Conservation (phyloP, 1,284 basidiomycete genomes). For the Fomes fomentarius region DNA sequence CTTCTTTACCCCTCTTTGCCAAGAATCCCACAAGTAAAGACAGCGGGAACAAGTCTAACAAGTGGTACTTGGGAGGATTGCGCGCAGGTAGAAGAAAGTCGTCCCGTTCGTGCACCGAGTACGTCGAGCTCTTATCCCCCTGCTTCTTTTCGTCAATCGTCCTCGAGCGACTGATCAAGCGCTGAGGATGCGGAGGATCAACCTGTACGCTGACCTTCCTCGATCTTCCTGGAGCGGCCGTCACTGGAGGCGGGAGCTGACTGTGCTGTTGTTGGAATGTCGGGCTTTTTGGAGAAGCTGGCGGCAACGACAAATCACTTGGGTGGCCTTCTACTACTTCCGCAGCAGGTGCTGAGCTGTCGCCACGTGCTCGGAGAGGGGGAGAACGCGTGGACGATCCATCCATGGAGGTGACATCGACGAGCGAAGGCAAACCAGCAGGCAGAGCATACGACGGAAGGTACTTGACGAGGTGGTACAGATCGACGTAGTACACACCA, state of each 20-base stretch:
- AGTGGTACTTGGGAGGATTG: constrained; percentile 62
- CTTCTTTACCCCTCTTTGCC: constrained; percentile 47
- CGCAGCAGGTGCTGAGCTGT: constrained; percentile 9
- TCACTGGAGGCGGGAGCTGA: constrained; percentile 40
- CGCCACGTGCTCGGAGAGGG: constrained; percentile 6
- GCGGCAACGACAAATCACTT: background rate
- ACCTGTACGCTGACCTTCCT: constrained; percentile 21
- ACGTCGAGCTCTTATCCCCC: constrained; percentile 21
- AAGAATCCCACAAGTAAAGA: constrained; percentile 57
- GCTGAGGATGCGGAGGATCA: constrained; percentile 11
- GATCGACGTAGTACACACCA: constrained; percentile 54
- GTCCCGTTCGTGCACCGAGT: constrained; percentile 34
- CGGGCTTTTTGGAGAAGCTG: constrained; percentile 4
- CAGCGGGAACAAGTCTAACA: constrained; percentile 73
- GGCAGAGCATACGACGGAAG: constrained; percentile 69
- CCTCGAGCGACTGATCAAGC: constrained; percentile 13
- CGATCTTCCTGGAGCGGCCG: constrained; percentile 16
- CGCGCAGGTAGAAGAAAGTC: constrained; percentile 57
- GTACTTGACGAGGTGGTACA: constrained; percentile 69
- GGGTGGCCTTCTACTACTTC: constrained; percentile 1
- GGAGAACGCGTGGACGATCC: constrained; percentile 18
- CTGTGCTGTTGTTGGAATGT: constrained; percentile 8
- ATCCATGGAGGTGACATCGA: constrained; percentile 36
- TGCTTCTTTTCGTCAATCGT: constrained; percentile 15
- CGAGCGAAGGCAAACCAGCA: constrained; percentile 50